Percentiles rank a stretch among this genome's conserved stretches.
Evolutionary conservation across 768 basidiomycete genomes (phyloP).

Genomic region (Boletus reticulatus): DNA sequence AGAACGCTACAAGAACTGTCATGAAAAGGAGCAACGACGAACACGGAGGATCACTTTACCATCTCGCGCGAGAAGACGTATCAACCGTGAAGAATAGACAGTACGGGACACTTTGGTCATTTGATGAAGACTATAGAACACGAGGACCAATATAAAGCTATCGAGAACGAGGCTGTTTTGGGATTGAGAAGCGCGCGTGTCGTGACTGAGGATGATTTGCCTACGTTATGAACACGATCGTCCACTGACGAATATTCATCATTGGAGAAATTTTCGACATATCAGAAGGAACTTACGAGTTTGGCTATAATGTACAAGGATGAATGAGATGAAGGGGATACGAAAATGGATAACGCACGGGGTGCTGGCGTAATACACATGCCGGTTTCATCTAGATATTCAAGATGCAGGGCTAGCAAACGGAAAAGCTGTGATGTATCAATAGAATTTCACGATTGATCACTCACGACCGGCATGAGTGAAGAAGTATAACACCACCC

Average conservation of each 20-base stretch:
- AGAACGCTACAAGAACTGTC: neutral
- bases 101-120: too few relatives aligned
- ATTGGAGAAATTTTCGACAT: neutral
- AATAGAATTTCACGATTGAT: neutral
- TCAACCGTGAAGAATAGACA: neutral
- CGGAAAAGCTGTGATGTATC: neutral
- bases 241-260: constrained; percentile 5
- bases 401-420: neutral
- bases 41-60: neutral
- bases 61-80: neutral
- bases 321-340: neutral
- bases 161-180: neutral
- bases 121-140: neutral
- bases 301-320: neutral
- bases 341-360: constrained; percentile 7
- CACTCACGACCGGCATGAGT: neutral
- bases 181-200: neutral
- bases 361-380: constrained; percentile 9
- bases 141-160: neutral
- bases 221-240: constrained; percentile 11
- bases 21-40: neutral
- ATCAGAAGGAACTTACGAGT: constrained; percentile 2
- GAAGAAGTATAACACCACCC: neutral
- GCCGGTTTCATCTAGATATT: constrained; percentile 8
- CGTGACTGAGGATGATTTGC: neutral